Conservation (phyloP, 1,139 yeast species). For the Suhomyces bribrorum region DNA sequence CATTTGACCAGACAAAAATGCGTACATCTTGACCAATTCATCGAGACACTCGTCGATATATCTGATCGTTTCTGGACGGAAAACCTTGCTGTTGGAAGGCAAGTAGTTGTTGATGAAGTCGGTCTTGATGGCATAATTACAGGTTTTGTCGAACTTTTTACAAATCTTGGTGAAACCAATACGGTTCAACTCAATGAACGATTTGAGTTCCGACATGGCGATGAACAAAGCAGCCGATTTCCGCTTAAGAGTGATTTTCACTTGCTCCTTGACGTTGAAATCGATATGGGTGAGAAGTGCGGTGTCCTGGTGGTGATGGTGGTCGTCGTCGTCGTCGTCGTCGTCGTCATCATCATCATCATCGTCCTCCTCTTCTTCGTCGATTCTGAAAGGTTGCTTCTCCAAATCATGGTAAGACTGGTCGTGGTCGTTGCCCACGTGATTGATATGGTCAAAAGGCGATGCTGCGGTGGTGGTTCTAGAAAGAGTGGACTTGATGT, state of each 20-base stretch:
- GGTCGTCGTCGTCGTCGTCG: conserved; percentile 46
- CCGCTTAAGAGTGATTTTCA: conserved; percentile 67
- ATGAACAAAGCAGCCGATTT: conserved; percentile 69
- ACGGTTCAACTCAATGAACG: conserved; percentile 76
- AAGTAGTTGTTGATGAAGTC: conserved; percentile 51
- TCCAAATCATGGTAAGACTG: conserved; percentile 14
- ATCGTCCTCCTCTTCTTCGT: conserved; percentile 18
- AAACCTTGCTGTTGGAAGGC: conserved; percentile 46
- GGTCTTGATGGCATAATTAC: conserved; percentile 59
- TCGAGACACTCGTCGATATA: conserved; percentile 50
- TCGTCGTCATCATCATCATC: conserved; percentile 41
- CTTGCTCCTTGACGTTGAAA: conserved; percentile 51
- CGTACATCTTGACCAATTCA: conserved; percentile 52
- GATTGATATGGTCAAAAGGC: conserved; percentile 31
- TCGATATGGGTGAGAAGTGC: conserved; percentile 48
- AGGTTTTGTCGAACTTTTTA: conserved; percentile 86
- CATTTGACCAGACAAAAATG: conserved; percentile 39
- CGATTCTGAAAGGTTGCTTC: conserved; percentile 14
- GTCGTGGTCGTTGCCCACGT: conserved; percentile 22
- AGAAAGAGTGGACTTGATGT: conserved; percentile 26
- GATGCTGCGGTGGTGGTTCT: conserved; percentile 35
- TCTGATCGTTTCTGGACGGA: conserved; percentile 45
- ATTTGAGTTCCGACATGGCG: conserved; percentile 76
- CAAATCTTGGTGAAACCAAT: conserved; percentile 88
- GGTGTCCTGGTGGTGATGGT: conserved; percentile 32